Evolutionary conservation across 495 filamentous ascomycete species (phyloP).

Genomic region (Aspergillus saccharolyticus): DNA sequence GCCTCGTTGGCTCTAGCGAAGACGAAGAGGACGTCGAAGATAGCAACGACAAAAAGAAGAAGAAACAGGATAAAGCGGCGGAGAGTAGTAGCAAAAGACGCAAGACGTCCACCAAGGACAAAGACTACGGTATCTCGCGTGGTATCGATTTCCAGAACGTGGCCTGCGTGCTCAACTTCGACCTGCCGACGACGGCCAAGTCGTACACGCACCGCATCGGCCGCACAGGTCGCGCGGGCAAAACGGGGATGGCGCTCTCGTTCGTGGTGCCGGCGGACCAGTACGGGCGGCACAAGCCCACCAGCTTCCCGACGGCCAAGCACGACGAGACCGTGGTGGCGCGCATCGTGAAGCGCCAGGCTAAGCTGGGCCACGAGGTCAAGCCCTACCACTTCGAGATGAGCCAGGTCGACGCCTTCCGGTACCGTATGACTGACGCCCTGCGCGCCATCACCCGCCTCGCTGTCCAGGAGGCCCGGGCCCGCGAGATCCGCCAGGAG

Average conservation of each 20-base stretch:
- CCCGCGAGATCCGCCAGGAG: slow-evolving; percentile 80
- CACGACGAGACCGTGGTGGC: slow-evolving; percentile 79
- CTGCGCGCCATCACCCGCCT: slow-evolving; percentile 74
- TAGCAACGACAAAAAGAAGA: slow-evolving; percentile 17
- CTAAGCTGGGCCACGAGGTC: slow-evolving; percentile 67
- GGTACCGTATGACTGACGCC: slow-evolving; percentile 91
- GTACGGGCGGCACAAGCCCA: slow-evolving; percentile 86
- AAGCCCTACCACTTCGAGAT: slow-evolving; percentile 93
- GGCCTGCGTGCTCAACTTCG: slow-evolving; percentile 92
- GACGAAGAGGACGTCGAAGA: slow-evolving; percentile 31
- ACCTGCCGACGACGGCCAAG: slow-evolving; percentile 80
- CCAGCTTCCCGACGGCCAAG: slow-evolving; percentile 60
- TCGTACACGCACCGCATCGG: slow-evolving; percentile 96
- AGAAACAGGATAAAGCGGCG: not conserved
- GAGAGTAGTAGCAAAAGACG: slow-evolving; percentile 51
- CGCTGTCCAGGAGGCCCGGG: slow-evolving; percentile 83
- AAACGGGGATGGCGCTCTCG: slow-evolving; percentile 89
- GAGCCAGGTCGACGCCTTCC: slow-evolving; percentile 84
- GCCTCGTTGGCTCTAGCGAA: slow-evolving; percentile 23
- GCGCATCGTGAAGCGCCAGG: slow-evolving; percentile 67
- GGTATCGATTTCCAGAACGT: slow-evolving; percentile 97
- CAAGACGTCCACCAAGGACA: slow-evolving; percentile 57
- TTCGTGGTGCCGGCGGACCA: slow-evolving; percentile 79
- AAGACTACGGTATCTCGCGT: slow-evolving; percentile 88
- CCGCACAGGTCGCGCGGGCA: slow-evolving; percentile 83